These are phyloP conservation scores for Pichia rugopelliculosa DNA, from an alignment of 805 yeast species.

Conservation along the genomic window DNA sequence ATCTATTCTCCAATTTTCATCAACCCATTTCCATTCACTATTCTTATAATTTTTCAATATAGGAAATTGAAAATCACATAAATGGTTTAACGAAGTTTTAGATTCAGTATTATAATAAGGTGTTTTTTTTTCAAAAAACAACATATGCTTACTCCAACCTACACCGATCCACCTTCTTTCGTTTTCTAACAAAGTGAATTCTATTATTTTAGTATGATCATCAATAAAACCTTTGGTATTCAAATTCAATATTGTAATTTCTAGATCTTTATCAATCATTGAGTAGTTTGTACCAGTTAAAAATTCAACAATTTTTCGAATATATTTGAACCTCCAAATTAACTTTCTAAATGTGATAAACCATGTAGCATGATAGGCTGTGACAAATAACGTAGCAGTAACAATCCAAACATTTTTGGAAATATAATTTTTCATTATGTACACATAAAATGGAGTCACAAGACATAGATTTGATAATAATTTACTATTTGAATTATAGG, in stretches of 20 bases:
- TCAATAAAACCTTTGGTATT: conserved; percentile 7
- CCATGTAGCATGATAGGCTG: conserved; percentile 44
- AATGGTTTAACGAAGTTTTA: conserved; percentile 22
- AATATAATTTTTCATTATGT: conserved; percentile 29
- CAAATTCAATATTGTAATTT: conserved; percentile 7
- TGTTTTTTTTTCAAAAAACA: conserved; percentile 44
- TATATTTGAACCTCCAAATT: conserved; percentile 42
- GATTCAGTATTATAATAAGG: conserved; percentile 38
- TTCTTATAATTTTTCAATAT: conserved; percentile 29
- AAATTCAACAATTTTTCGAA: conserved; percentile 32
- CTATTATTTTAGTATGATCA: conserved; percentile 36
- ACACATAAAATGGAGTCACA: conserved; percentile 38
- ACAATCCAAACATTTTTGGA: conserved; percentile 28
- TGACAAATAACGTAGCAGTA: conserved; percentile 30
- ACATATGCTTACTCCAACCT: conserved; percentile 46
- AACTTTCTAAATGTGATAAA: conserved; percentile 37
- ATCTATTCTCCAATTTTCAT: conserved; percentile 44
- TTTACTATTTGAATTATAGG: conserved; percentile 10
- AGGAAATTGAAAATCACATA: conserved; percentile 41
- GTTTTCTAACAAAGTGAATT: conserved; percentile 47
- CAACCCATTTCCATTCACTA: conserved; percentile 53
- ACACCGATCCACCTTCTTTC: conserved; percentile 57
- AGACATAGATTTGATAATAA: conserved; percentile 6
- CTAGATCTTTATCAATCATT: conserved; percentile 13
- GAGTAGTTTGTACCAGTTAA: conserved; percentile 34